These are phyloP conservation scores for Graphium sp. DNA, from an alignment of 2,329 filamentous ascomycete genomes.

Conservation along the genomic window DNA sequence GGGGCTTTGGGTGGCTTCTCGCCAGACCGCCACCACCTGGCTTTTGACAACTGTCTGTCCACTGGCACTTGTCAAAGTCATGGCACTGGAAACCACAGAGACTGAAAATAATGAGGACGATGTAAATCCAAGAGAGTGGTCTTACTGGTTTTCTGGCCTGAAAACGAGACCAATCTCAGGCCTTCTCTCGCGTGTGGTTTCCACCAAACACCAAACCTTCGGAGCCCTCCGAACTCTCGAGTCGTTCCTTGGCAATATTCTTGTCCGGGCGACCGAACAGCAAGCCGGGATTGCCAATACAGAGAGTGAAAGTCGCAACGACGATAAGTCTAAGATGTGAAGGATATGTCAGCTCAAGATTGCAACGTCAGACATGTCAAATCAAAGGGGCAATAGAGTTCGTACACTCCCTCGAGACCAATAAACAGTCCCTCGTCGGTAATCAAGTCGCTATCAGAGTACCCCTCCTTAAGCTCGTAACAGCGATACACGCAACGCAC, in stretches of 20 bases:
- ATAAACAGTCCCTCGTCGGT: conserved; percentile 33
- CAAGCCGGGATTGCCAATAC: conserved; percentile 22
- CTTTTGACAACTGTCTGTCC: not conserved
- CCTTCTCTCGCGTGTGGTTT: not conserved
- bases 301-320: conserved; percentile 18
- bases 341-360: conserved; percentile 3
- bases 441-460: conserved; percentile 32
- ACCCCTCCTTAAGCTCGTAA: conserved; percentile 48
- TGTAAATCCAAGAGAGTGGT: not conserved
- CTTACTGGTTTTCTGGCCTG: not conserved
- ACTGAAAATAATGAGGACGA: not conserved
- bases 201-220: not conserved
- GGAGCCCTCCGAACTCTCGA: too few relatives aligned
- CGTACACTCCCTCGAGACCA: conserved; percentile 27
- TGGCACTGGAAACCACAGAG: too few relatives aligned
- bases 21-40: not conserved
- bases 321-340: conserved; percentile 14
- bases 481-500: conserved; percentile 47
- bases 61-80: not conserved
- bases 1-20: not conserved
- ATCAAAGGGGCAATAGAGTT: conserved; percentile 5
- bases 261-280: too few relatives aligned
- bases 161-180: not conserved
- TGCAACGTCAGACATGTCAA: not conserved
- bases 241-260: too few relatives aligned